Conservation (phyloP, 441 rosid genomes). For the Populus hybrid region DNA sequence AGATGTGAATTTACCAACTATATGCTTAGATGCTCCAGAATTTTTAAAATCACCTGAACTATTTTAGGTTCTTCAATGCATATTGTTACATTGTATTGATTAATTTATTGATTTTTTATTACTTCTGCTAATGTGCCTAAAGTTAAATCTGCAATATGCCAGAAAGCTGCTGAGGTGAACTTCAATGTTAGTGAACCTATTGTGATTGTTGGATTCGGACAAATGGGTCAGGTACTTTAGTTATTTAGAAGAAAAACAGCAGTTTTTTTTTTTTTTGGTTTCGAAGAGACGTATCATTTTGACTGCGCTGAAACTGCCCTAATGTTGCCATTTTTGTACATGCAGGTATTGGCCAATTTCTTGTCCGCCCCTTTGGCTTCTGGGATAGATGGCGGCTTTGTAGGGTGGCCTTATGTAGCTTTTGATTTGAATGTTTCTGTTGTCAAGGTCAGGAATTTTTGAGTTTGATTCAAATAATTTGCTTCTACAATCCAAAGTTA, state of each 20-base stretch:
- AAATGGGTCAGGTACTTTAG: conserved; percentile 84
- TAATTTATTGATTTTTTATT: not conserved
- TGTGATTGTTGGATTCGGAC: conserved; percentile 91
- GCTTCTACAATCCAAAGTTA: not conserved
- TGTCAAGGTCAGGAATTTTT: conserved; percentile 58
- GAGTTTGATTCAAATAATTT: not conserved
- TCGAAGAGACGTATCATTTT: conserved; percentile 3
- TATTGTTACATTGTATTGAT: not conserved
- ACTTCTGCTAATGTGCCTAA: conserved; percentile 10
- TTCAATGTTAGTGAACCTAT: conserved; percentile 78
- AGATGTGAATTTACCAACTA: not conserved
- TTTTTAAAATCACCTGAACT: conserved; percentile 1
- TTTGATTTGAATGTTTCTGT: conserved; percentile 91
- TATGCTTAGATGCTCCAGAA: not conserved
- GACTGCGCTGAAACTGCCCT: not conserved
- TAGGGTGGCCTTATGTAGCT: conserved; percentile 83
- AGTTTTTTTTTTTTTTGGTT: conserved; percentile 1
- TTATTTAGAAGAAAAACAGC: conserved; percentile 6
- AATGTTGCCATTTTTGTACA: conserved; percentile 18
- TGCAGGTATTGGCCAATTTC: conserved; percentile 91
- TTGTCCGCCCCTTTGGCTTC: conserved; percentile 78
- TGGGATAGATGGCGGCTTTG: conserved; percentile 52
- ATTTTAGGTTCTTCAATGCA: not conserved
- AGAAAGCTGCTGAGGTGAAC: conserved; percentile 60
- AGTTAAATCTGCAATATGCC: conserved; percentile 24